These are phyloP conservation scores for Sicyos edulis DNA, from an alignment of 306 rosid genomes.

Conservation along the genomic window DNA sequence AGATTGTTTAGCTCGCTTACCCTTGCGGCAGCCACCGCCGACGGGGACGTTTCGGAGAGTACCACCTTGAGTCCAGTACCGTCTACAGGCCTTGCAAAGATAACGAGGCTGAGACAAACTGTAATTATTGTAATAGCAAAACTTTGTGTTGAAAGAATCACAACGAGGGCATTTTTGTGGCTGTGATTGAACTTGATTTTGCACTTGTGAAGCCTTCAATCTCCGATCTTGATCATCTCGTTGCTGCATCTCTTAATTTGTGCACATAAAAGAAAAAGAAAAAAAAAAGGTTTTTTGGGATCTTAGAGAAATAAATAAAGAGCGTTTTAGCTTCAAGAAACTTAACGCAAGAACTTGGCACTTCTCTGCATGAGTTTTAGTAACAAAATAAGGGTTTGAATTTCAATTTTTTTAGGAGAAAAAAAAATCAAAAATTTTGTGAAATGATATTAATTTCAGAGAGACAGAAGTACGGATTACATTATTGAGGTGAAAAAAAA, in stretches of 20 bases:
- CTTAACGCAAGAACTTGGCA: background rate
- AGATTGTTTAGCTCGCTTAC: background rate
- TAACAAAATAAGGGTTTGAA: too few relatives aligned
- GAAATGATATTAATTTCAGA: too few relatives aligned
- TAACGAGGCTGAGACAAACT: constrained; percentile 22
- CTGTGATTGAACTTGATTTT: constrained; percentile 12
- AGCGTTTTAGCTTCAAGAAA: background rate
- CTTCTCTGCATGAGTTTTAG: background rate
- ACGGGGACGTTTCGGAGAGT: constrained; percentile 21
- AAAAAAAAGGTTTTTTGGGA: background rate
- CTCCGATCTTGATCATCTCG: constrained; percentile 10
- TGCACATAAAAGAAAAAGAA: background rate
- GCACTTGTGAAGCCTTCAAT: background rate
- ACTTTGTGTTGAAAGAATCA: constrained; percentile 20
- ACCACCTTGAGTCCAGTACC: constrained; percentile 25
- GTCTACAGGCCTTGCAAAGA: constrained; percentile 21
- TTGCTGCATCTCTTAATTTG: background rate
- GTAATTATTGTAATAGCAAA: constrained; percentile 21
- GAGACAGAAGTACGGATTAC: constrained; percentile 8
- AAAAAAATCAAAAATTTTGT: too few relatives aligned
- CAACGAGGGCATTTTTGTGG: constrained; percentile 22
- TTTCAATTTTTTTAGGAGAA: too few relatives aligned
- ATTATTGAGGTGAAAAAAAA: constrained; percentile 1
- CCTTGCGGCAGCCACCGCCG: constrained; percentile 22
- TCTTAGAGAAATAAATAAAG: background rate